Percentiles rank a stretch among this genome's conserved stretches.
Evolutionary conservation across 1,139 yeast genomes (phyloP).

Genomic region (Diutina siamensis): DNA sequence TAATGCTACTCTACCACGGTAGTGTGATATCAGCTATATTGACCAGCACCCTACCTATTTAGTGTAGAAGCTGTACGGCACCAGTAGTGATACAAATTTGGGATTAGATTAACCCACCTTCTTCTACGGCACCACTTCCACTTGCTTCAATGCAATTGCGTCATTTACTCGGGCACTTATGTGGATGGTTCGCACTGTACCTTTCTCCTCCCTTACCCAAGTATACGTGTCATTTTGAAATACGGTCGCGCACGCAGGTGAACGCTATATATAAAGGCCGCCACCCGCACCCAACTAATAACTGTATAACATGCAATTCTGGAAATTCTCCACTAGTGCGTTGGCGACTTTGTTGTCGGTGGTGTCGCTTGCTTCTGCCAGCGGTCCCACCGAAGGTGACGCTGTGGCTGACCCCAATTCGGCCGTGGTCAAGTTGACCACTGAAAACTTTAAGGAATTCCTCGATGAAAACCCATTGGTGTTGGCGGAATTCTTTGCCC

Average conservation of each 20-base stretch:
- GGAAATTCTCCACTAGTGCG: neutral
- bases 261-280: neutral
- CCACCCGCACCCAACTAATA: constrained; percentile 1
- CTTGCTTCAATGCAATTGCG: no score
- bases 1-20: no score
- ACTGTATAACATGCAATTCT: constrained; percentile 2
- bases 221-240: constrained; percentile 4
- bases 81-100: no score
- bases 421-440: constrained; percentile 72
- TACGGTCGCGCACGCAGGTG: no score
- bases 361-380: constrained; percentile 14
- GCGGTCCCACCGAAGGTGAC: constrained; percentile 38
- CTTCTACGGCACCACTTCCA: no score
- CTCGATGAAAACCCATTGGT: constrained; percentile 66
- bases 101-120: no score
- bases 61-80: no score
- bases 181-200: no score
- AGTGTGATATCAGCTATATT: no score
- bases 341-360: constrained; percentile 1
- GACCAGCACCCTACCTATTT: no score
- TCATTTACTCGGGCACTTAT: neutral
- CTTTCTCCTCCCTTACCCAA: neutral
- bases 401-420: constrained; percentile 76
- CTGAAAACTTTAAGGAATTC: constrained; percentile 50
- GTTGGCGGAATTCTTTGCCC: constrained; percentile 92